These are phyloP conservation scores for Penicillium antarcticum DNA, from an alignment of 495 filamentous ascomycete species.

Conservation along the genomic window DNA sequence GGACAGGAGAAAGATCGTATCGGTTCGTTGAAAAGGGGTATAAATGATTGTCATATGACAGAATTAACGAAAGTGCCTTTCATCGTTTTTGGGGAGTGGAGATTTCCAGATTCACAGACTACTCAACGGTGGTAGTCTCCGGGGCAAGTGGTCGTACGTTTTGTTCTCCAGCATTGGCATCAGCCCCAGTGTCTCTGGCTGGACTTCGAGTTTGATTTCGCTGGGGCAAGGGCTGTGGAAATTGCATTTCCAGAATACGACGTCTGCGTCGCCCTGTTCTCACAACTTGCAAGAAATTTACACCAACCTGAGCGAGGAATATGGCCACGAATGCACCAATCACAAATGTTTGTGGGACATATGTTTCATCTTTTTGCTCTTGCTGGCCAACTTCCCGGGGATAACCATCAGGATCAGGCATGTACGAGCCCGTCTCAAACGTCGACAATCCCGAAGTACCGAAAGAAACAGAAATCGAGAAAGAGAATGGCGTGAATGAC, in stretches of 20 bases:
- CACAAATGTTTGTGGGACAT: constrained; percentile 36
- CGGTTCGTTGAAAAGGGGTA: constrained; percentile 1
- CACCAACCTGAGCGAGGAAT: constrained; percentile 33
- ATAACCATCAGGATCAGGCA: neutral
- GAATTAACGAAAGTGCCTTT: neutral
- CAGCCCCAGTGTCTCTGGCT: constrained; percentile 3
- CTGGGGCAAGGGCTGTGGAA: constrained; percentile 23
- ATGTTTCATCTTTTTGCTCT: constrained; percentile 14
- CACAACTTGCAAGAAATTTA: constrained; percentile 30
- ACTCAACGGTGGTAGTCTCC: neutral
- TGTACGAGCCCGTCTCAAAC: constrained; percentile 4
- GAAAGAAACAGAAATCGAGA: constrained; percentile 43
- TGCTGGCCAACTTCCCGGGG: neutral
- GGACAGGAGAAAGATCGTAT: neutral
- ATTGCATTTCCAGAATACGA: constrained; percentile 20
- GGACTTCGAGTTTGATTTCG: neutral
- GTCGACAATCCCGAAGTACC: constrained; percentile 20
- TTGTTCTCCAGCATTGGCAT: neutral
- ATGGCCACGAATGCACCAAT: constrained; percentile 33
- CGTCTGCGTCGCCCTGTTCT: constrained; percentile 26
- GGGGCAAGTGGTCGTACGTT: constrained; percentile 1
- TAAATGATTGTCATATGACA: neutral
- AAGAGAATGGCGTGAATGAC: constrained; percentile 32
- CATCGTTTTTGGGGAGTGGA: neutral
- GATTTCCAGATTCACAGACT: neutral